phyloP scores from a whole-genome alignment of 208 protist genomes.

The Crithidia acanthocephali region DNA sequence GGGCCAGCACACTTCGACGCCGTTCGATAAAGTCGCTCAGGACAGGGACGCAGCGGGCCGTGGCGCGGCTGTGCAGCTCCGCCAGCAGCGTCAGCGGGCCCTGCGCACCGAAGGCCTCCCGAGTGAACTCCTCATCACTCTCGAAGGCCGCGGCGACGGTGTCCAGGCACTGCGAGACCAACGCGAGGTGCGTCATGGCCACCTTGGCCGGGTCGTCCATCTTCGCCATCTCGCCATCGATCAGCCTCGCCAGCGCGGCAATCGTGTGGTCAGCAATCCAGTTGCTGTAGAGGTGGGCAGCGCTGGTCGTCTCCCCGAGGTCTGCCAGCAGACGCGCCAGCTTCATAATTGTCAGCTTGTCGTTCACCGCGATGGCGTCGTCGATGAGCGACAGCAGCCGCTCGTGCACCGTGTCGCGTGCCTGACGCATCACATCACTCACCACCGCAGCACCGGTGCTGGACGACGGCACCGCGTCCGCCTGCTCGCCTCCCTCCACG shows the following conservation, averaged over 20 bases:
- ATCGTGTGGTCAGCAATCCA: constrained; percentile 79
- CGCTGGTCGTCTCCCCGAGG: constrained; percentile 49
- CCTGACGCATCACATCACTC: constrained; percentile 32
- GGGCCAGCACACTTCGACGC: constrained; percentile 52
- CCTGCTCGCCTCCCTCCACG: not conserved
- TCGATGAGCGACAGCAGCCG: constrained; percentile 38
- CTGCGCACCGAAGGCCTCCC: constrained; percentile 55
- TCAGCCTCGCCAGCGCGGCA: constrained; percentile 54
- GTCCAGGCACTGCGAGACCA: constrained; percentile 84
- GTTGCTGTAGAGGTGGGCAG: constrained; percentile 55
- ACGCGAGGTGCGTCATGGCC: constrained; percentile 73
- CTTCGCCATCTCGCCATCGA: constrained; percentile 72
- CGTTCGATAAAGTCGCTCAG: constrained; percentile 72
- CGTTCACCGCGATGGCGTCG: constrained; percentile 45
- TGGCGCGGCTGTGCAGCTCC: constrained; percentile 66
- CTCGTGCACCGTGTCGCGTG: constrained; percentile 36
- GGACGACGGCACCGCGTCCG: not conserved
- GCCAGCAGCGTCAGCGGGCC: constrained; percentile 61
- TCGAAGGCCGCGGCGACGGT: constrained; percentile 81
- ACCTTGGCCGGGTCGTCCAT: constrained; percentile 68
- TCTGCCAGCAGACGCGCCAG: constrained; percentile 48
- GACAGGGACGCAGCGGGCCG: constrained; percentile 79
- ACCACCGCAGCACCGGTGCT: not conserved
- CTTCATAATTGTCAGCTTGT: constrained; percentile 79
- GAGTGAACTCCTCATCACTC: constrained; percentile 69